Conservation (phyloP, 2,329 filamentous ascomycete genomes). For the Esteya vermicola region DNA sequence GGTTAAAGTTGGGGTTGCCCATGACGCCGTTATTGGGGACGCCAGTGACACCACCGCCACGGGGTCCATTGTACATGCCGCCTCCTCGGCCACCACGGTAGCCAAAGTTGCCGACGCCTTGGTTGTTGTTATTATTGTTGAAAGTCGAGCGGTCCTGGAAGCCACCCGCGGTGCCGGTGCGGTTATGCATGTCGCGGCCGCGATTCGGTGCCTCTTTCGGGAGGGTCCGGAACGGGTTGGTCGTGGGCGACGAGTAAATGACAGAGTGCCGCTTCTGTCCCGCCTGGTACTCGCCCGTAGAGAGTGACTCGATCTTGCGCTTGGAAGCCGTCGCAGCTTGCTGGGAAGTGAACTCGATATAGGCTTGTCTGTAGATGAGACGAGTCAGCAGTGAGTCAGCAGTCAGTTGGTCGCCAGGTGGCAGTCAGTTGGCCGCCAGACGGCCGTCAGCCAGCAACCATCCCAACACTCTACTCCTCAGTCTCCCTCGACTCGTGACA, state of each 20-base stretch:
- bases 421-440: no score
- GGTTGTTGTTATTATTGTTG: constrained; percentile 28
- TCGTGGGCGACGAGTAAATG: constrained; percentile 59
- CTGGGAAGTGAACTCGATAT: constrained; percentile 68
- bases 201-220: constrained; percentile 75
- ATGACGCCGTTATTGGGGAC: no score
- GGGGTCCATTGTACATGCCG: constrained; percentile 19
- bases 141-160: constrained; percentile 37
- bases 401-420: no score
- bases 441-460: no score
- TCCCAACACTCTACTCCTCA: no score
- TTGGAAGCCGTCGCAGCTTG: constrained; percentile 81
- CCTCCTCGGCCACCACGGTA: constrained; percentile 15
- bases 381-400: no score
- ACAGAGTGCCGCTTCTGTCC: constrained; percentile 58
- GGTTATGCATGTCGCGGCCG: constrained; percentile 48
- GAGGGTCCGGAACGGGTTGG: constrained; percentile 81
- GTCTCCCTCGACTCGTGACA: neutral
- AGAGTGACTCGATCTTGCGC: constrained; percentile 57
- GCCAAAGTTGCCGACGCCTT: constrained; percentile 22
- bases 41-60: constrained; percentile 22
- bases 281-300: constrained; percentile 33
- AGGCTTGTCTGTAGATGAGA: constrained; percentile 55
- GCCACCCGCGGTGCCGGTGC: constrained; percentile 27
- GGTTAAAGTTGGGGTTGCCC: constrained; percentile 19